Conservation (phyloP, 768 basidiomycete species). For the Cyclocybe aegerita region DNA sequence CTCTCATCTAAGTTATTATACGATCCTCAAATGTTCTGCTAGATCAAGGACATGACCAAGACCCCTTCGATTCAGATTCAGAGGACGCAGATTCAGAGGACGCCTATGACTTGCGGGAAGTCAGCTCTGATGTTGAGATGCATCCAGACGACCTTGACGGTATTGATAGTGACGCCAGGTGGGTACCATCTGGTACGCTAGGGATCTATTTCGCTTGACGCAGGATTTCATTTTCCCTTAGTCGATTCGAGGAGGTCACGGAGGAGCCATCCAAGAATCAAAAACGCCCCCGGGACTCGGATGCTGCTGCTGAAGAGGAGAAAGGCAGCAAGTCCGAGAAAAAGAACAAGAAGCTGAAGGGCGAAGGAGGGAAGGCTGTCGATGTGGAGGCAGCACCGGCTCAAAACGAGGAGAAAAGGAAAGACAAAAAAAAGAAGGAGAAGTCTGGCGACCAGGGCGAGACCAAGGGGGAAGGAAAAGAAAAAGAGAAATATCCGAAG, state of each 20-base stretch:
- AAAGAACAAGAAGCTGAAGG: conserved; percentile 80
- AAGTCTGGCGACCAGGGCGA: conserved; percentile 65
- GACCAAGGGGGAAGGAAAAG: conserved; percentile 29
- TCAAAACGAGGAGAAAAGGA: conserved; percentile 23
- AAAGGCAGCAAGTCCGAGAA: conserved; percentile 58
- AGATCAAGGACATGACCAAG: conserved; percentile 58
- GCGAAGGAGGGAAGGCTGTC: conserved; percentile 39
- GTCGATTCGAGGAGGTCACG: conserved; percentile 74
- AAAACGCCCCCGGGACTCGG: conserved; percentile 74
- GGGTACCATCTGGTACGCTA: conserved; percentile 13
- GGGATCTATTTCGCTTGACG: neutral
- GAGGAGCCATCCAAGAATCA: conserved; percentile 44
- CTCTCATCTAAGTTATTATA: neutral
- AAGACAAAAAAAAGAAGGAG: conserved; percentile 43
- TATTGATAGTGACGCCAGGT: conserved; percentile 57
- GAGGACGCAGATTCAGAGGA: conserved; percentile 18
- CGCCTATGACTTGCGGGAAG: conserved; percentile 66
- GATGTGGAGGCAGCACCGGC: conserved; percentile 42
- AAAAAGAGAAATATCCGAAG: conserved; percentile 33
- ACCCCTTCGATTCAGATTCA: conserved; percentile 37
- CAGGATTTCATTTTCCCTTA: conserved; percentile 17
- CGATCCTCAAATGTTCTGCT: neutral
- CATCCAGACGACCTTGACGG: conserved; percentile 61
- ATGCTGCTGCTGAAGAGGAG: conserved; percentile 28
- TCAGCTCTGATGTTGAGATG: conserved; percentile 84